These are phyloP conservation scores for Kodamaea arcana DNA, from an alignment of 1,139 yeast genomes.

Conservation along the genomic window DNA sequence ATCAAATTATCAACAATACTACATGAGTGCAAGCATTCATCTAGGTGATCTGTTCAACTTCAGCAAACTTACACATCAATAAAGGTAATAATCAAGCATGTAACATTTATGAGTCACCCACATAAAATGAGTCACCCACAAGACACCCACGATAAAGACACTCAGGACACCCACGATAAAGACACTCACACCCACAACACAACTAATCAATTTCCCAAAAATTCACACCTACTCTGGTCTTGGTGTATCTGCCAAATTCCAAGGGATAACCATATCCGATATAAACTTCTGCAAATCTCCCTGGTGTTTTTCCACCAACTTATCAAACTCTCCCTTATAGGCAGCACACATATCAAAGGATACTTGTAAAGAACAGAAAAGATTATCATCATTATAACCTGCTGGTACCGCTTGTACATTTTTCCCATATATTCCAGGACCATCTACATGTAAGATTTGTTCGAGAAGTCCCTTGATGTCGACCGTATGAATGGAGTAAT, in stretches of 20 bases:
- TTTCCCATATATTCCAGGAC: background rate
- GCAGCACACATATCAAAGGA: slow-evolving; percentile 23
- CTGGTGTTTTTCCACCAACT: background rate
- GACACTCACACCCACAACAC: too few species aligned
- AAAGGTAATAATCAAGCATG: too few species aligned
- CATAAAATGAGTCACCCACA: too few species aligned
- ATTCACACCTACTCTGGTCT: too few species aligned
- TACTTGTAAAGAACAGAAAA: slow-evolving; percentile 27
- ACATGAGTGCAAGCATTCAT: too few species aligned
- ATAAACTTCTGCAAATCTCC: background rate
- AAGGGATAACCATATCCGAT: background rate
- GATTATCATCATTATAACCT: slow-evolving; percentile 28
- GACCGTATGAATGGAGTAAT: slow-evolving; percentile 29
- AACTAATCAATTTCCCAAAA: too few species aligned
- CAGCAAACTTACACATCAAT: too few species aligned
- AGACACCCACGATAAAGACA: too few species aligned
- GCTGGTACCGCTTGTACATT: background rate
- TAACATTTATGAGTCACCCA: too few species aligned
- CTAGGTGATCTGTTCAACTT: too few species aligned
- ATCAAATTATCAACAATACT: too few species aligned
- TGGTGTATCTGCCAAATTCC: background rate
- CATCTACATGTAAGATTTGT: slow-evolving; percentile 14
- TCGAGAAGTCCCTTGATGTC: slow-evolving; percentile 29
- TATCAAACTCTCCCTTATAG: background rate
- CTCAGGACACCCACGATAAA: too few species aligned